These are phyloP conservation scores for Macrophomina tecta DNA, from an alignment of 2,329 filamentous ascomycete species.

Conservation along the genomic window DNA sequence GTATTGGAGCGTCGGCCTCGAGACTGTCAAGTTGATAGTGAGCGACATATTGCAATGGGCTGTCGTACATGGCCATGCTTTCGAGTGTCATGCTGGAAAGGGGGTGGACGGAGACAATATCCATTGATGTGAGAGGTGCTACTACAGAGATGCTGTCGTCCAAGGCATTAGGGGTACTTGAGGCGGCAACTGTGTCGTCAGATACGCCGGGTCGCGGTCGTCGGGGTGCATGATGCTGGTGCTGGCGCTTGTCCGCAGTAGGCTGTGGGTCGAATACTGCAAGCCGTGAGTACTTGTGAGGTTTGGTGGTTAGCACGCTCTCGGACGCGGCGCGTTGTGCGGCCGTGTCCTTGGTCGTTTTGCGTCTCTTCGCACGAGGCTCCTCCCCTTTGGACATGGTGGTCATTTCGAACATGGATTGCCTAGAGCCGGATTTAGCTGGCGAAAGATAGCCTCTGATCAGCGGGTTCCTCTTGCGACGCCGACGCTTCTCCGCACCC, in stretches of 20 bases:
- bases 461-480: neutral
- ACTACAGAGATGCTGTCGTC: constrained; percentile 9
- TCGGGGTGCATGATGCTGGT: neutral
- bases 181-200: neutral
- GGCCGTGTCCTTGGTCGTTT: neutral
- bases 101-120: neutral
- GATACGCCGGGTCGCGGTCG: neutral
- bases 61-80: neutral
- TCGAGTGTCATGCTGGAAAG: neutral
- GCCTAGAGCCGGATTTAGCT: neutral
- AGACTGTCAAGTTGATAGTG: neutral
- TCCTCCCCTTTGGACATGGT: constrained; percentile 20
- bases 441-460: constrained; percentile 18
- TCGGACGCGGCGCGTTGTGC: constrained; percentile 2
- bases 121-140: constrained; percentile 25
- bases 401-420: constrained; percentile 25
- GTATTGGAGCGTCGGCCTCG: too few species aligned
- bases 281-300: neutral
- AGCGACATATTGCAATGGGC: neutral
- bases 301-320: constrained; percentile 10
- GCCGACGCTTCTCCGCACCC: neutral
- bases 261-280: neutral
- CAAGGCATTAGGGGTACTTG: neutral
- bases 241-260: neutral
- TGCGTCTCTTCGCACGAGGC: constrained; percentile 7